Base-by-base conservation (phyloP, 2,329 filamentous ascomycete species). In the Hyphodiscus sp. region DNA sequence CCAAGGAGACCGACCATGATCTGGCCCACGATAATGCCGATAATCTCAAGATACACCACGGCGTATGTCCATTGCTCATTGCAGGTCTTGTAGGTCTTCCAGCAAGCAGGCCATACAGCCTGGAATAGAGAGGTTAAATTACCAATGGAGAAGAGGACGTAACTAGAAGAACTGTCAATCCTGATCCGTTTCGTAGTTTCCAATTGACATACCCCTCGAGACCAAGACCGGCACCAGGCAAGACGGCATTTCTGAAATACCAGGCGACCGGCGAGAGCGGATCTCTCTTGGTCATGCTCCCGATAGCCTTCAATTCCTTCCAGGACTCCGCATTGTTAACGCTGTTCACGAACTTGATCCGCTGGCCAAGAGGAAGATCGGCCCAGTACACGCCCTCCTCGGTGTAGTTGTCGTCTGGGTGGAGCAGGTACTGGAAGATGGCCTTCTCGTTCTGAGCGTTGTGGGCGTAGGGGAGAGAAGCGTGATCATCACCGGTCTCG, bases 101-200 rank as follows among this genome's bases (percentile, higher is more conserved):
- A 97, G 76, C 92, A 97, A 2, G 73, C 63, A 1, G 83, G 81
- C 79, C 92, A 97, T 6, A 83, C 82, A 33, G 81, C 78, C 57
- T 82, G 72, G 67, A 96, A 92, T 11, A 97, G 78, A 4, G 91
- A 88, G 67, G 87, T 83, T 60, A 97, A 76, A 71, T 96, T 96
- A 54, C 92, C 92, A 63, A 97, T 96, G 58, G 91, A 96, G 78
- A 97, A 97, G 19, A 97, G 81, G 43, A 96, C 91, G 68, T 96
- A 97, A 64, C 90, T 83, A 53, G 8, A 30, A 19, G 6, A 38
- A n/a, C 47, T 2, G 33, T 62, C 50, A 63, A 54, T 29, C 5
- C 30, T 51, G 41, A 19, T 45, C 8, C 30, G 18, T 18, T 18
- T 49, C 41, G 20, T 20, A 15, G 26, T 15, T 8, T 23, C 18